These are phyloP conservation scores for Capronia coronata DNA, from an alignment of 2,329 filamentous ascomycete genomes.

Conservation along the genomic window DNA sequence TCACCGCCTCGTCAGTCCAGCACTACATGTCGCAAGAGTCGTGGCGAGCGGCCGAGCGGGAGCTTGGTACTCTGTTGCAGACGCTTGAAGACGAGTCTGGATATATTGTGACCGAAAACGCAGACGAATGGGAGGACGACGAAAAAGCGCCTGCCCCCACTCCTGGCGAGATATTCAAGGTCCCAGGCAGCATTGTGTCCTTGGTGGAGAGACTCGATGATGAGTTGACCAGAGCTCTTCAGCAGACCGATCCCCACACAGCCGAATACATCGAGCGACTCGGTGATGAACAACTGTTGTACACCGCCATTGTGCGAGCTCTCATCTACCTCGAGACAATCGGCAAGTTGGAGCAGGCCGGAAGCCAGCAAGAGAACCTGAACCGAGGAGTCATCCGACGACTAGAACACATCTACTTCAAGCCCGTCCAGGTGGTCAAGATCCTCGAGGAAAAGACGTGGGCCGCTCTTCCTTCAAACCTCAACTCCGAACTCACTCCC, in stretches of 20 bases:
- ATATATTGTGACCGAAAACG: slow-evolving; percentile 80
- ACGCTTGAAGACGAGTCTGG: slow-evolving; percentile 73
- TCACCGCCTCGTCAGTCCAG: slow-evolving; percentile 65
- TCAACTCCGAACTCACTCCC: slow-evolving; percentile 76
- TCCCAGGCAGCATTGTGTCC: slow-evolving; percentile 89
- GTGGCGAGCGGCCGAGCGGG: slow-evolving; percentile 90
- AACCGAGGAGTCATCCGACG: slow-evolving; percentile 92
- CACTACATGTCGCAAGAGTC: slow-evolving; percentile 90
- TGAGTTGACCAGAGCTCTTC: slow-evolving; percentile 92
- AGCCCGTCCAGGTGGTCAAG: slow-evolving; percentile 86
- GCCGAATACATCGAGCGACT: slow-evolving; percentile 97
- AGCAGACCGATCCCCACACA: slow-evolving; percentile 96
- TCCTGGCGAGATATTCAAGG: slow-evolving; percentile 72
- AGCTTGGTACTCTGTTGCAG: slow-evolving; percentile 69
- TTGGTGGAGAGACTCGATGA: slow-evolving; percentile 94
- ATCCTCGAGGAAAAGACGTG: slow-evolving; percentile 93
- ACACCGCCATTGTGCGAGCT: slow-evolving; percentile 84
- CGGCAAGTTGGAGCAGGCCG: slow-evolving; percentile 56
- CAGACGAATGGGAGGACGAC: slow-evolving; percentile 98
- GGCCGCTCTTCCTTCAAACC: slow-evolving; percentile 64
- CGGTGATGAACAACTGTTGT: slow-evolving; percentile 81
- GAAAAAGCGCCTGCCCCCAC: slow-evolving; percentile 78
- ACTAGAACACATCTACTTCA: slow-evolving; percentile 98
- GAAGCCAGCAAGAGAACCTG: slow-evolving; percentile 74
- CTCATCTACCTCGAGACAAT: slow-evolving; percentile 83